phyloP scores from a whole-genome alignment of 352 stramenopile species.

The Detonula confervacea region DNA sequence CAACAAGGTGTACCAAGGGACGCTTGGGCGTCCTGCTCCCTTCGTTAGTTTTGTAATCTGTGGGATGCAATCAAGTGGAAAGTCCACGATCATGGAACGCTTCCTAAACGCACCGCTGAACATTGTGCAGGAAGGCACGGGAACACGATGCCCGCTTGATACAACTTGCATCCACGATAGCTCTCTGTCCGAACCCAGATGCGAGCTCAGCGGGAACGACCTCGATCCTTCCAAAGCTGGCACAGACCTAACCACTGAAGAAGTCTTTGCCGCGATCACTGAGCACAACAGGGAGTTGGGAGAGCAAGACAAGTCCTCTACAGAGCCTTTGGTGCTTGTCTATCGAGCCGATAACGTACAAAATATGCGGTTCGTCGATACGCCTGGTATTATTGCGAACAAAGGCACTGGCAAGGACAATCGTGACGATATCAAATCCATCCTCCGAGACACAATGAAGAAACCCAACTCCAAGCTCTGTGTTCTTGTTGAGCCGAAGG shows the following conservation, averaged over 20 bases:
- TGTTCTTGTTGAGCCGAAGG: constrained; percentile 78
- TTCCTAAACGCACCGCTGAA: constrained; percentile 78
- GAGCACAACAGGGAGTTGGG: constrained; percentile 66
- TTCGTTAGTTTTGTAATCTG: constrained; percentile 84
- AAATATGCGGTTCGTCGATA: constrained; percentile 84
- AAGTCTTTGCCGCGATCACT: constrained; percentile 76
- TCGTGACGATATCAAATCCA: constrained; percentile 76
- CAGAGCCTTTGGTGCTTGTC: constrained; percentile 60
- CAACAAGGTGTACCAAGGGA: constrained; percentile 79
- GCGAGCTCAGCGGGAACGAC: constrained; percentile 69
- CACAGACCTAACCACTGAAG: constrained; percentile 54
- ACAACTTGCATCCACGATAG: constrained; percentile 78
- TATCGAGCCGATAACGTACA: constrained; percentile 75
- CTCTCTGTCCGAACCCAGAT: constrained; percentile 49
- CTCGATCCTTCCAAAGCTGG: constrained; percentile 45
- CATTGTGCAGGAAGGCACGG: constrained; percentile 81
- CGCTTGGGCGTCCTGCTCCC: constrained; percentile 54
- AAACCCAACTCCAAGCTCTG: constrained; percentile 78
- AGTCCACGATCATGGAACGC: constrained; percentile 81
- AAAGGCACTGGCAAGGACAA: constrained; percentile 72
- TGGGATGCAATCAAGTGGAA: constrained; percentile 80
- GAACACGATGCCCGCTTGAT: constrained; percentile 78
- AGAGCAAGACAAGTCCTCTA: constrained; percentile 71
- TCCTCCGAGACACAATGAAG: constrained; percentile 68
- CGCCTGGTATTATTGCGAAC: constrained; percentile 65